Evolutionary conservation across 2,329 filamentous ascomycete species (phyloP).

Genomic region (Pseudohalonectria lignicola): DNA sequence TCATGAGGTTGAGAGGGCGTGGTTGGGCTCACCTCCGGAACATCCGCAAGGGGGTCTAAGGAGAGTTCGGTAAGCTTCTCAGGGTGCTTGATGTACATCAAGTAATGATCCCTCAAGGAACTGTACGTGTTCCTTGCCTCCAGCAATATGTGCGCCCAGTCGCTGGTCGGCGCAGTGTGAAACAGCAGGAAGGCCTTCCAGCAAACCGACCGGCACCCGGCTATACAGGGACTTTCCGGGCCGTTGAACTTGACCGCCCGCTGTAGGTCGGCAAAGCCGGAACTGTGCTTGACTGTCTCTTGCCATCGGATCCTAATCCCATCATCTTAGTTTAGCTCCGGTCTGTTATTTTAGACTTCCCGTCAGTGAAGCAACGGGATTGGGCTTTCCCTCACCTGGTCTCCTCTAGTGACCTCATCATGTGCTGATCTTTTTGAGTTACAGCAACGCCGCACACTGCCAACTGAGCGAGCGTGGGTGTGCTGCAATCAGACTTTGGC

Average conservation of each 20-base stretch:
- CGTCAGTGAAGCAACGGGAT: no score
- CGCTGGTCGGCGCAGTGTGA: conserved; percentile 48
- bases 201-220: conserved; percentile 73
- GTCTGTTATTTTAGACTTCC: no score
- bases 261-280: conserved; percentile 50
- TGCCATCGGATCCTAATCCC: conserved; percentile 57
- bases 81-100: conserved; percentile 75
- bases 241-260: conserved; percentile 52
- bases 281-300: conserved; percentile 45
- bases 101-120: conserved; percentile 60
- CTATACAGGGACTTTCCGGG: conserved; percentile 50
- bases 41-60: conserved; percentile 78
- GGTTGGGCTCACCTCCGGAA: conserved; percentile 36
- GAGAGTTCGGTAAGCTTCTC: conserved; percentile 62
- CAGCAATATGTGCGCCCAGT: conserved; percentile 58
- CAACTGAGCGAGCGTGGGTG: no score
- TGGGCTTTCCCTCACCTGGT: conserved; percentile 28
- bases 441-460: no score
- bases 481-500: no score
- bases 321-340: no score
- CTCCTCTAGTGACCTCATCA: conserved; percentile 43
- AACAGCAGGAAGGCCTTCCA: conserved; percentile 91
- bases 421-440: no score
- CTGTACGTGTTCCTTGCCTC: conserved; percentile 66
- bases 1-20: neutral